These are phyloP conservation scores for Venturia oleaginea DNA, from an alignment of 2,329 filamentous ascomycete genomes.

Conservation along the genomic window DNA sequence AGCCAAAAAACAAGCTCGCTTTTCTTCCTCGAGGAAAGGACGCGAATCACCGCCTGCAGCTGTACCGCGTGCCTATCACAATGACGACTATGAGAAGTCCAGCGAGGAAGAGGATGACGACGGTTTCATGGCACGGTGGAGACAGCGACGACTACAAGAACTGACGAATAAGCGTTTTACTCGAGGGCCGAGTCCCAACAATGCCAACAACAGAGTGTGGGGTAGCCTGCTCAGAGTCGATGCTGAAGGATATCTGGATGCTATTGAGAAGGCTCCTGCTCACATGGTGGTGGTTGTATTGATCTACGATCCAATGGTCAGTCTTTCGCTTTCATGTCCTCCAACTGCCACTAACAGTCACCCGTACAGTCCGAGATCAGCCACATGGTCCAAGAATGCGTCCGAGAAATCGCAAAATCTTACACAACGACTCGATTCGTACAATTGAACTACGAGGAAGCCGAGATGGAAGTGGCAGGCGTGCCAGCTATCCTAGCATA, in stretches of 20 bases:
- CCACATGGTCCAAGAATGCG: constrained; percentile 65
- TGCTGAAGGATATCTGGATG: constrained; percentile 87
- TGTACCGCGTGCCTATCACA: constrained; percentile 23
- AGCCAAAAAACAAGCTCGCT: constrained; percentile 34
- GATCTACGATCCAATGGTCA: constrained; percentile 80
- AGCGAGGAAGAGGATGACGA: constrained; percentile 53
- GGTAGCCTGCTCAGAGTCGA: constrained; percentile 78
- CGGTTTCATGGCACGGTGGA: constrained; percentile 75
- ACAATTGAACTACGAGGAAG: constrained; percentile 83
- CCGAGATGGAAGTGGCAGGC: constrained; percentile 84
- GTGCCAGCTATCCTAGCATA: constrained; percentile 87
- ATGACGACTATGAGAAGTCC: constrained; percentile 13
- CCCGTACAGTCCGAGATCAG: constrained; percentile 63
- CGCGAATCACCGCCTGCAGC: background rate
- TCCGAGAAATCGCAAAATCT: constrained; percentile 63
- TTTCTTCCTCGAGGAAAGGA: background rate
- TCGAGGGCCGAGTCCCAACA: background rate
- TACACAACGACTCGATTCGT: constrained; percentile 73
- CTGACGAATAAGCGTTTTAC: constrained; percentile 51
- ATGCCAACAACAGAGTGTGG: constrained; percentile 65
- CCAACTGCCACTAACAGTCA: background rate
- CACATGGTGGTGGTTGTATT: constrained; percentile 86
- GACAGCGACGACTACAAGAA: constrained; percentile 69
- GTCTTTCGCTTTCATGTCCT: constrained; percentile 23
- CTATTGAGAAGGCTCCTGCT: constrained; percentile 77